These are phyloP conservation scores for Boletus albobrunnescens DNA, from an alignment of 1,284 basidiomycete species.

Conservation along the genomic window DNA sequence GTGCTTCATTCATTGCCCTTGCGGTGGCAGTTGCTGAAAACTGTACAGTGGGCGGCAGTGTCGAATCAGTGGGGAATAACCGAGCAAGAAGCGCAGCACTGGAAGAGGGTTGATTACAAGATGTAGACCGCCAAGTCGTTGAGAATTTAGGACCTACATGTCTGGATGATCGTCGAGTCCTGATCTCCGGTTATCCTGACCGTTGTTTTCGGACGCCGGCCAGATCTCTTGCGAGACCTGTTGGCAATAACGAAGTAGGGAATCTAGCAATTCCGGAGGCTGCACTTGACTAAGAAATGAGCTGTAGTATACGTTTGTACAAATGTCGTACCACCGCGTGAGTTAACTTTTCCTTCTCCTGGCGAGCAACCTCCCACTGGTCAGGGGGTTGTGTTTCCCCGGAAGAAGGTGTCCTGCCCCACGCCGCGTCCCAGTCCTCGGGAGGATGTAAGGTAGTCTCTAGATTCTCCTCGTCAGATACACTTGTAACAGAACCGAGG, in stretches of 20 bases:
- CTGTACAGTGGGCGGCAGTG: constrained; percentile 40
- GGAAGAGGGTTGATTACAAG: constrained; percentile 2
- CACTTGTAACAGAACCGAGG: not conserved
- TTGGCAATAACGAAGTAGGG: constrained; percentile 51
- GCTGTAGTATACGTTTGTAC: constrained; percentile 11
- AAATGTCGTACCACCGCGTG: constrained; percentile 50
- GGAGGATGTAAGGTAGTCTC: constrained; percentile 27
- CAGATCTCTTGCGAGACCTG: constrained; percentile 49
- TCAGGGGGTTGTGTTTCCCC: constrained; percentile 38
- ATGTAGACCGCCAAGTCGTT: not conserved
- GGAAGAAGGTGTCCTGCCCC: constrained; percentile 24
- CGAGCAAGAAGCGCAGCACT: constrained; percentile 35
- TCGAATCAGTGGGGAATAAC: constrained; percentile 42
- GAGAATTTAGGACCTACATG: constrained; percentile 46
- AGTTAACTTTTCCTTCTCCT: constrained; percentile 55
- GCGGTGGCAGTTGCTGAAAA: constrained; percentile 54
- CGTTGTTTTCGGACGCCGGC: constrained; percentile 34
- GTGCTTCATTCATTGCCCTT: constrained; percentile 53
- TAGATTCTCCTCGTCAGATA: constrained; percentile 1
- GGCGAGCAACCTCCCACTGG: constrained; percentile 65
- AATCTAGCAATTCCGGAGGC: constrained; percentile 64
- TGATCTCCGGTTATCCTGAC: constrained; percentile 35
- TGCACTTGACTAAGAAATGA: constrained; percentile 34
- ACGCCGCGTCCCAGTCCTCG: constrained; percentile 48
- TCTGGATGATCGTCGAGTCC: constrained; percentile 47